phyloP scores from a whole-genome alignment of 768 basidiomycete species.

The Amylocystis lapponica region DNA sequence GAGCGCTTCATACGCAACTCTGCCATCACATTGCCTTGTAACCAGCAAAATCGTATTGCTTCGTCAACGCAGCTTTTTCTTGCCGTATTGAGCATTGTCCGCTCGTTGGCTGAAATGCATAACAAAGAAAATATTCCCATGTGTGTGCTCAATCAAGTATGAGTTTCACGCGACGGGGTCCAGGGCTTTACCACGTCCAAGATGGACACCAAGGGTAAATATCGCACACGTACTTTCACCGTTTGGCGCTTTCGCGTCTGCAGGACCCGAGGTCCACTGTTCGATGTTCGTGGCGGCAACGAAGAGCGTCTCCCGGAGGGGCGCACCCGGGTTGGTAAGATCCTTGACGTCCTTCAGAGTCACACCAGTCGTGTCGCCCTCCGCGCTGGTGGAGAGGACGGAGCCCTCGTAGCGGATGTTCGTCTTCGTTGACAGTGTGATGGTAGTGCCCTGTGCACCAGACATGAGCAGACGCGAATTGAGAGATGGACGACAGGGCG shows the following conservation, averaged over 20 bases:
- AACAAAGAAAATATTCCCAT: too few species aligned
- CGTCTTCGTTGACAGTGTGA: slow-evolving; percentile 71
- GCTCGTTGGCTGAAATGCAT: too few species aligned
- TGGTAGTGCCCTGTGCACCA: slow-evolving; percentile 58
- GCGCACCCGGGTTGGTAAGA: slow-evolving; percentile 54
- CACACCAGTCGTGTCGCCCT: slow-evolving; percentile 68
- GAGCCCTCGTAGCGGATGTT: slow-evolving; percentile 71
- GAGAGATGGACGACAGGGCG: slow-evolving; percentile 27
- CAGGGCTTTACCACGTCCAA: too few species aligned
- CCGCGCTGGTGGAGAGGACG: slow-evolving; percentile 50
- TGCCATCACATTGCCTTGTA: too few species aligned
- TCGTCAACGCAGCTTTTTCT: too few species aligned
- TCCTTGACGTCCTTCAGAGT: slow-evolving; percentile 78
- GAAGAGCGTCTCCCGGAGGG: slow-evolving; percentile 67
- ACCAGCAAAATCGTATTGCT: too few species aligned
- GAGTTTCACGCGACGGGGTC: too few species aligned
- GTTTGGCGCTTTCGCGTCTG: slow-evolving; percentile 53
- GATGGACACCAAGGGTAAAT: too few species aligned
- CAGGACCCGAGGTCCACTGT: slow-evolving; percentile 66
- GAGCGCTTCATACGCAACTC: too few species aligned
- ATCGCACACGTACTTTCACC: slow-evolving; percentile 65
- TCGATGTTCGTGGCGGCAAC: slow-evolving; percentile 72
- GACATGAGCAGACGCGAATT: background rate
- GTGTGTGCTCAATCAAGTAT: too few species aligned
- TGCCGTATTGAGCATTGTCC: too few species aligned